These are phyloP conservation scores for Erythrobasidium hasegawianum DNA, from an alignment of 1,284 basidiomycete genomes.

Conservation along the genomic window DNA sequence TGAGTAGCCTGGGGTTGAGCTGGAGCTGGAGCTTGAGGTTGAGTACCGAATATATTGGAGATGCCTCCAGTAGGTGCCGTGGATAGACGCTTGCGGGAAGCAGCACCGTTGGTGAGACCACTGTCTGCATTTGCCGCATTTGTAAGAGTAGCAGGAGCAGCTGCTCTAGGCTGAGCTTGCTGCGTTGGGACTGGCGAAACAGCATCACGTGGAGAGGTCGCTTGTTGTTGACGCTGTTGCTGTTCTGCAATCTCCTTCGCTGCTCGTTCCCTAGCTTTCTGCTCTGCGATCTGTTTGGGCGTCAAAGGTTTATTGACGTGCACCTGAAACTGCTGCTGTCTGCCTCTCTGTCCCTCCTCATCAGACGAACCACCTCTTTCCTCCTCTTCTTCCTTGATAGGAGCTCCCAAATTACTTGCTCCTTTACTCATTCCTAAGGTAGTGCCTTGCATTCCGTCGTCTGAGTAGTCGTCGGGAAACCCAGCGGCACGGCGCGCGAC, in stretches of 20 bases:
- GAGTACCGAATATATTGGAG: background rate
- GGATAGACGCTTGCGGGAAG: conserved; percentile 7
- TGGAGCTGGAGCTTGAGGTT: background rate
- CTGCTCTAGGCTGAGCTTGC: conserved; percentile 6
- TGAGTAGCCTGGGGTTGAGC: conserved; percentile 9
- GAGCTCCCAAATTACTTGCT: background rate
- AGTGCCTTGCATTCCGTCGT: conserved; percentile 33
- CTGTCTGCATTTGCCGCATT: background rate
- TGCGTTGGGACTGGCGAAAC: background rate
- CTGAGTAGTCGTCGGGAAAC: conserved; percentile 35
- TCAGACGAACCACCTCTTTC: conserved; percentile 27
- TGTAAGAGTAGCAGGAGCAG: background rate
- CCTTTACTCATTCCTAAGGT: background rate
- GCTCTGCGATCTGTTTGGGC: conserved; percentile 19
- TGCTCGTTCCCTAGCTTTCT: conserved; percentile 25
- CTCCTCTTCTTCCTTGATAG: conserved; percentile 19
- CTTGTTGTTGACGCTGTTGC: background rate
- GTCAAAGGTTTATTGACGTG: conserved; percentile 32
- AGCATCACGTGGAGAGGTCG: background rate
- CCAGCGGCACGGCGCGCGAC: conserved; percentile 43
- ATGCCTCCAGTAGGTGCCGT: conserved; percentile 7
- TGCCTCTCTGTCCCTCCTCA: conserved; percentile 19
- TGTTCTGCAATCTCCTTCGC: conserved; percentile 24
- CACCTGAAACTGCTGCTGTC: conserved; percentile 22
- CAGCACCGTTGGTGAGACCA: conserved; percentile 1